Evolutionary conservation across 139 green algal species (phyloP).

Genomic region (Diplosphaera chodatii): DNA sequence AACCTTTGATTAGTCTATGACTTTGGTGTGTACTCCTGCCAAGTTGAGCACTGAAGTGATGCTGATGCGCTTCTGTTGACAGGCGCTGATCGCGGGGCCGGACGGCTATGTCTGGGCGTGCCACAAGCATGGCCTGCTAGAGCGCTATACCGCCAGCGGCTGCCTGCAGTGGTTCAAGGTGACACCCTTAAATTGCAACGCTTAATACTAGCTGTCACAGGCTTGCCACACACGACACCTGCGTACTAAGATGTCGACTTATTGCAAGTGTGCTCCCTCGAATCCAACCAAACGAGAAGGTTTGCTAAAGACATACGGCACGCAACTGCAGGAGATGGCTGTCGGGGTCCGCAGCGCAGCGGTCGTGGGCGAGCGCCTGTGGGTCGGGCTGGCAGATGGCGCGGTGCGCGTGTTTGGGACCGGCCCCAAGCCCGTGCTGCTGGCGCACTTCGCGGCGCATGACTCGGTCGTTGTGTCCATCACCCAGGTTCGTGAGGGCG

Average conservation of each 20-base stretch:
- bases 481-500: too few relatives aligned
- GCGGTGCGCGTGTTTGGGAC: constrained; percentile 11
- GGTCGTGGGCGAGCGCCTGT: constrained; percentile 36
- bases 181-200: too few relatives aligned
- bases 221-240: too few relatives aligned
- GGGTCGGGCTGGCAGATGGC: constrained; percentile 54
- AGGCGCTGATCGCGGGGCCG: constrained; percentile 21
- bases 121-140: constrained; percentile 37
- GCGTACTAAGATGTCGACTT: too few relatives aligned
- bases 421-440: background rate
- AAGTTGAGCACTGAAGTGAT: too few relatives aligned
- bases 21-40: too few relatives aligned
- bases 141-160: constrained; percentile 48
- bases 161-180: constrained; percentile 34
- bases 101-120: constrained; percentile 27
- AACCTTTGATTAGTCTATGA: too few relatives aligned
- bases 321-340: constrained; percentile 19
- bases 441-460: constrained; percentile 52
- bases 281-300: too few relatives aligned
- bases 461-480: constrained; percentile 26
- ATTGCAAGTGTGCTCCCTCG: too few relatives aligned
- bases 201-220: too few relatives aligned
- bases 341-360: constrained; percentile 26
- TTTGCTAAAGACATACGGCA: too few relatives aligned
- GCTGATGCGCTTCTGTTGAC: too few relatives aligned